Evolutionary conservation across 1,284 basidiomycete species (phyloP).

Genomic region (Microbotryum lychnidis-dioicae): DNA sequence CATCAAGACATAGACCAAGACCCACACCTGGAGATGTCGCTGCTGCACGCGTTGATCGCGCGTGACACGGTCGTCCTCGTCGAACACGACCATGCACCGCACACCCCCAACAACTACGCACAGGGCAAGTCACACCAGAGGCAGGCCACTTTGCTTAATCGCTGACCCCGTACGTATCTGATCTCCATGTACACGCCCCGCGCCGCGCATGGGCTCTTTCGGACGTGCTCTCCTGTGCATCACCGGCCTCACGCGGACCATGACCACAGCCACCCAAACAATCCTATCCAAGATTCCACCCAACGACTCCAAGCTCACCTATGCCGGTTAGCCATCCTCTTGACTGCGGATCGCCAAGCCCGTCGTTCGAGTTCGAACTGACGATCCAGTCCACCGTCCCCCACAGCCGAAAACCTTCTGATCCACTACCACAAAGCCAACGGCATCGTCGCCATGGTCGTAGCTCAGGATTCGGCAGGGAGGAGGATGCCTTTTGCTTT

Average conservation of each 20-base stretch:
- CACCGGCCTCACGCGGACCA: constrained; percentile 14
- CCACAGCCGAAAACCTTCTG: constrained; percentile 71
- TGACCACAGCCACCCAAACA: constrained; percentile 63
- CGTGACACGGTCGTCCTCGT: constrained; percentile 67
- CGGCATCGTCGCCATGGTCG: constrained; percentile 75
- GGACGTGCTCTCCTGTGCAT: neutral
- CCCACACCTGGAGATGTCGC: constrained; percentile 35
- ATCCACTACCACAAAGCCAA: constrained; percentile 72
- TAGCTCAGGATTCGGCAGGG: constrained; percentile 85
- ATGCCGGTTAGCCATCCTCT: constrained; percentile 33
- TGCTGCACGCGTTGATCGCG: constrained; percentile 79
- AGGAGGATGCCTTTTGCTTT: constrained; percentile 91
- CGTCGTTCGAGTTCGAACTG: neutral
- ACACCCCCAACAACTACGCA: constrained; percentile 60
- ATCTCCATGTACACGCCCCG: constrained; percentile 36
- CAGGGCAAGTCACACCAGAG: constrained; percentile 49
- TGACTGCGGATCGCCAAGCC: neutral
- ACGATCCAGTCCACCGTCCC: neutral
- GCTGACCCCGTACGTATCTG: neutral
- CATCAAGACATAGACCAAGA: neutral
- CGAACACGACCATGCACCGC: constrained; percentile 58
- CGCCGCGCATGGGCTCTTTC: constrained; percentile 5
- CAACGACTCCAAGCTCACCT: constrained; percentile 87
- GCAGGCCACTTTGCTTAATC: too few relatives aligned
- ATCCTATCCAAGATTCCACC: constrained; percentile 92